These are phyloP conservation scores for Echeveria elegans DNA, from an alignment of 164 flowering plant genomes.

Conservation along the genomic window DNA sequence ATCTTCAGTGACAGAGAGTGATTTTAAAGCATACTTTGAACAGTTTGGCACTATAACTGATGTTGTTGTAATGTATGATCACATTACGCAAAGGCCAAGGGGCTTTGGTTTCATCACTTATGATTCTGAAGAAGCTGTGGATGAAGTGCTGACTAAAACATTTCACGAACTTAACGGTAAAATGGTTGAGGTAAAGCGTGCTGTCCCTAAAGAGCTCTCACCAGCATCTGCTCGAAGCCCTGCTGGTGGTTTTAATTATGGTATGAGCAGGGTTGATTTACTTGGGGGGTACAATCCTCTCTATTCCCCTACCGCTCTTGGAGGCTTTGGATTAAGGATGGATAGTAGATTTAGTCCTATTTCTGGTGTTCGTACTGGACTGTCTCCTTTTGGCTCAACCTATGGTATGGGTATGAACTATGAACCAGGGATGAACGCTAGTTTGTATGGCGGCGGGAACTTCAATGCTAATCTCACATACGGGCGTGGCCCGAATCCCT, in stretches of 20 bases:
- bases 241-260: slow-evolving; percentile 38
- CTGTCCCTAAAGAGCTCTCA: slow-evolving; percentile 48
- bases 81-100: slow-evolving; percentile 46
- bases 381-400: slow-evolving; percentile 34
- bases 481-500: slow-evolving; percentile 21
- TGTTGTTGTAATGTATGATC: slow-evolving; percentile 55
- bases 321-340: slow-evolving; percentile 29
- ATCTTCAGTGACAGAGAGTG: slow-evolving; percentile 41
- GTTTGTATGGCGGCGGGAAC: slow-evolving; percentile 26
- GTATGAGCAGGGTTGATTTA: slow-evolving; percentile 33
- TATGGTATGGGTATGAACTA: slow-evolving; percentile 39
- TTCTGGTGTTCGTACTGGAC: slow-evolving; percentile 36
- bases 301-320: slow-evolving; percentile 25
- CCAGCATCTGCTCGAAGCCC: slow-evolving; percentile 44
- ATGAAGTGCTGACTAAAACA: slow-evolving; percentile 32
- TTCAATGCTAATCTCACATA: slow-evolving; percentile 28
- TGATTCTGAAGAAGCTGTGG: slow-evolving; percentile 48
- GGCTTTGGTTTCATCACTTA: slow-evolving; percentile 50
- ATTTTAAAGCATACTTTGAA: slow-evolving; percentile 39
- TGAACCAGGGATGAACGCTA: slow-evolving; percentile 31
- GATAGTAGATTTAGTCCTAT: slow-evolving; percentile 42
- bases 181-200: slow-evolving; percentile 53
- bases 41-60: slow-evolving; percentile 45
- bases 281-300: slow-evolving; percentile 37
- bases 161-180: slow-evolving; percentile 50